These are phyloP conservation scores for Fusarium miscanthi DNA, from an alignment of 2,329 filamentous ascomycete species.

Conservation along the genomic window DNA sequence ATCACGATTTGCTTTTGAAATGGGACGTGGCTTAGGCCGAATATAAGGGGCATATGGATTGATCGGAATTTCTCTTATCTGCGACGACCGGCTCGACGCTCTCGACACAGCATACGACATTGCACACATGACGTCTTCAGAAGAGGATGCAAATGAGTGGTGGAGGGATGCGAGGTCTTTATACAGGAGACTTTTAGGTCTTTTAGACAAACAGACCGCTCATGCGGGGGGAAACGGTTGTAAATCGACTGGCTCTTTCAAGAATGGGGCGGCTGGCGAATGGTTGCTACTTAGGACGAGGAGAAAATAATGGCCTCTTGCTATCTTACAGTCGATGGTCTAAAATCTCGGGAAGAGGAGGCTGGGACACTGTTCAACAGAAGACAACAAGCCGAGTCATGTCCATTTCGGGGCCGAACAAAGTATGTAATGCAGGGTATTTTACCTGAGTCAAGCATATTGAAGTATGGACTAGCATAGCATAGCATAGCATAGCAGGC, in stretches of 20 bases:
- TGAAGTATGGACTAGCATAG: constrained; percentile 11
- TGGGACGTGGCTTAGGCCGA: constrained; percentile 16
- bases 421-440: constrained; percentile 15
- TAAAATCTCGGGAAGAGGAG: constrained; percentile 6
- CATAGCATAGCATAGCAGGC: constrained; percentile 26
- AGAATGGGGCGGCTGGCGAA: background rate
- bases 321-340: constrained; percentile 16
- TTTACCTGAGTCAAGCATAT: constrained; percentile 10
- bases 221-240: constrained; percentile 40
- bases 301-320: constrained; percentile 27
- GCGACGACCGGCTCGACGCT: constrained; percentile 28
- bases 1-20: constrained; percentile 33
- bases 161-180: constrained; percentile 15
- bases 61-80: constrained; percentile 11
- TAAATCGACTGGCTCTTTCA: constrained; percentile 24
- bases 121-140: constrained; percentile 5
- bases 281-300: background rate
- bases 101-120: constrained; percentile 10
- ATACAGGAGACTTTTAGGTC: constrained; percentile 38
- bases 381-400: constrained; percentile 9
- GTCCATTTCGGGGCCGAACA: background rate
- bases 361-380: background rate
- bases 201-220: constrained; percentile 45
- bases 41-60: constrained; percentile 13
- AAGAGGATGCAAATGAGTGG: constrained; percentile 1